Conservation (phyloP, 306 rosid species). For the Vicia villosa region DNA sequence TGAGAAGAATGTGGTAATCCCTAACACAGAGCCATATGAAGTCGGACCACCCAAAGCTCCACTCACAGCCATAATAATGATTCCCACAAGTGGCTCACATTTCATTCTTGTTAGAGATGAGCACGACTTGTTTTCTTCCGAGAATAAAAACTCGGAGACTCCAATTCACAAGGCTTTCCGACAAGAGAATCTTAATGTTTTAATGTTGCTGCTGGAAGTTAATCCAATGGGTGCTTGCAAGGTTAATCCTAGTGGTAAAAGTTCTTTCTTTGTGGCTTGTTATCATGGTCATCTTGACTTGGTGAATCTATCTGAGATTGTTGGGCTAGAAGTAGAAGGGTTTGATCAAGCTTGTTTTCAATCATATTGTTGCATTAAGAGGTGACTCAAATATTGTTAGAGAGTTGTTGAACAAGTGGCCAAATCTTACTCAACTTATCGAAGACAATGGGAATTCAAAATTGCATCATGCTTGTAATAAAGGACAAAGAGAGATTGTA, state of each 20-base stretch:
- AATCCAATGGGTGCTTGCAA: constrained; percentile 48
- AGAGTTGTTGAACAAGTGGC: constrained; percentile 52
- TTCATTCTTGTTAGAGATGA: no score
- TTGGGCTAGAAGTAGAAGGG: constrained; percentile 34
- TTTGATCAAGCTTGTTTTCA: constrained; percentile 54
- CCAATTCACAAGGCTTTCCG: constrained; percentile 67
- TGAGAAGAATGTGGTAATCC: no score
- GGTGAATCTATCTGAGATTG: constrained; percentile 46
- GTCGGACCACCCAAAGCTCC: no score
- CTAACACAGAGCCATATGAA: no score
- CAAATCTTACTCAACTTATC: constrained; percentile 39
- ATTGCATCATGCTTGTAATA: constrained; percentile 54
- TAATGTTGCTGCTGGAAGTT: constrained; percentile 52
- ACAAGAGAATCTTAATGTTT: constrained; percentile 41
- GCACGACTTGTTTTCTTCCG: constrained; percentile 59
- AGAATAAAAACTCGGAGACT: constrained; percentile 57
- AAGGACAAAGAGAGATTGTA: constrained; percentile 55
- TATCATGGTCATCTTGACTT: constrained; percentile 58
- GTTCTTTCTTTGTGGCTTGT: constrained; percentile 57
- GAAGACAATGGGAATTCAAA: constrained; percentile 63
- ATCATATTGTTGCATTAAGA: constrained; percentile 54
- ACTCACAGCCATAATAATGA: no score
- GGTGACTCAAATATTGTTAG: constrained; percentile 69
- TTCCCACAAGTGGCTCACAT: no score
- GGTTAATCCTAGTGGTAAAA: constrained; percentile 45